Evolutionary conservation across 345 rosid genomes (phyloP), one percentile per base, ranked within the genome.

Genomic region (Microthlaspi erraticum): DNA sequence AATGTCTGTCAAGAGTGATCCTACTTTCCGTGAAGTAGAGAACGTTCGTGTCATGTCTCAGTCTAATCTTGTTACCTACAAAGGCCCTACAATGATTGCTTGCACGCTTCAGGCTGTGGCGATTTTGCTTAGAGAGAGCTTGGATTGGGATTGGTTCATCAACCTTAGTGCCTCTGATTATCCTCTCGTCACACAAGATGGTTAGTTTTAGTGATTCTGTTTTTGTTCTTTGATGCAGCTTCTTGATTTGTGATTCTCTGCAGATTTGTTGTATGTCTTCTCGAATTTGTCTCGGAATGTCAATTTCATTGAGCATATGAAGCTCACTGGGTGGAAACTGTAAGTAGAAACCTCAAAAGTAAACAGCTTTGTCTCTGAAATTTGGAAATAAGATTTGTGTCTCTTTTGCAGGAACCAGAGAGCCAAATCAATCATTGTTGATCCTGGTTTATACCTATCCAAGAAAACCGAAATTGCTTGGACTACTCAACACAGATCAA

Each of bases 101-200:
- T 90, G 89, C 62, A 92, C 98, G 3, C 95, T 92, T 70, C 91
- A 92, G 26, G 96, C 91, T 7, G 98, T 93, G 1, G 83, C 95
- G 3, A 71, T 92, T 78, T 78, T 92, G 83, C 70, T 92, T 46
- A 86, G 18, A 74, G 90, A 90, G 20, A 89, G 90, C 44, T 93
- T 89, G 29, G 85, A 85, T 6, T 92, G 98, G 98, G 98, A 92
- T 78, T 92, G 98, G 98, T 90, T 92, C 44, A 77, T 92, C 64
- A 92, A 92, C 70, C 76, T 92, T 76, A 92, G 96, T 76, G 98
- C 95, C 59, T 92, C 98, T 1, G 98, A 90, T 79, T 92, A 90
- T 77, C 98, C 98, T 42, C 75, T 92, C 58, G 77, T 90, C 42
- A 92, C 98, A 64, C 98, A 88, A 85, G 98, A 92, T 78, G 96